Conservation (phyloP, 2,329 filamentous ascomycete genomes). For the Sclerotinia sclerotiorum region DNA sequence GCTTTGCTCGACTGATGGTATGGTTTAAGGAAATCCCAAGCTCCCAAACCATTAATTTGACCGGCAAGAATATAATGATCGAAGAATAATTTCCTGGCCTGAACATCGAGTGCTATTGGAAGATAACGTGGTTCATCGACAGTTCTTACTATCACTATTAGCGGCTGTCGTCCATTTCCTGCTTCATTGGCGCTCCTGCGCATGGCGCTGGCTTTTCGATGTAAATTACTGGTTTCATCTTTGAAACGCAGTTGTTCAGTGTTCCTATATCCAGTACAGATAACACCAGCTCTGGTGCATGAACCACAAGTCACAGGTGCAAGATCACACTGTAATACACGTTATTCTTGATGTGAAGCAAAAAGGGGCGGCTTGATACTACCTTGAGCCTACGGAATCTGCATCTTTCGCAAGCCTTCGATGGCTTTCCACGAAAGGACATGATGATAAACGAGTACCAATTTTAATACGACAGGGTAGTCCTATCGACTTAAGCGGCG, state of each 20-base stretch:
- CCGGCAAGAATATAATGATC: constrained; percentile 20
- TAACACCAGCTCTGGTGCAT: constrained; percentile 22
- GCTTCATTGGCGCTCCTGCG: not conserved
- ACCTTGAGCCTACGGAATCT: constrained; percentile 29
- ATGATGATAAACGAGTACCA: not conserved
- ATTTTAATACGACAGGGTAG: not conserved
- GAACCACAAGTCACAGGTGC: constrained; percentile 21
- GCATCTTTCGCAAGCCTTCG: constrained; percentile 30
- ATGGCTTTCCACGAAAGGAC: constrained; percentile 25
- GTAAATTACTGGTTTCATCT: constrained; percentile 22
- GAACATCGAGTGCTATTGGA: constrained; percentile 21
- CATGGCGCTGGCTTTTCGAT: constrained; percentile 6
- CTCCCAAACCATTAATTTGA: not conserved
- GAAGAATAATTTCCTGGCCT: constrained; percentile 25
- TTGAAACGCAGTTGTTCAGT: constrained; percentile 23
- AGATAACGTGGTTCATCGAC: constrained; percentile 5
- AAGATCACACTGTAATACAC: constrained; percentile 29
- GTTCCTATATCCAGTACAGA: constrained; percentile 26
- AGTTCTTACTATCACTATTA: not conserved
- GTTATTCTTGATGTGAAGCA: not conserved
- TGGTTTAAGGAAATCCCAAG: constrained; percentile 20
- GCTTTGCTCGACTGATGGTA: constrained; percentile 10
- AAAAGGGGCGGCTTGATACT: not conserved
- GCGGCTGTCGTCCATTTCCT: no score
- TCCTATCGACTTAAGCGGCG: not conserved